Evolutionary conservation across 2,329 filamentous ascomycete species (phyloP), one percentile per base, ranked within the genome.

Genomic region (Claviceps citrina): DNA sequence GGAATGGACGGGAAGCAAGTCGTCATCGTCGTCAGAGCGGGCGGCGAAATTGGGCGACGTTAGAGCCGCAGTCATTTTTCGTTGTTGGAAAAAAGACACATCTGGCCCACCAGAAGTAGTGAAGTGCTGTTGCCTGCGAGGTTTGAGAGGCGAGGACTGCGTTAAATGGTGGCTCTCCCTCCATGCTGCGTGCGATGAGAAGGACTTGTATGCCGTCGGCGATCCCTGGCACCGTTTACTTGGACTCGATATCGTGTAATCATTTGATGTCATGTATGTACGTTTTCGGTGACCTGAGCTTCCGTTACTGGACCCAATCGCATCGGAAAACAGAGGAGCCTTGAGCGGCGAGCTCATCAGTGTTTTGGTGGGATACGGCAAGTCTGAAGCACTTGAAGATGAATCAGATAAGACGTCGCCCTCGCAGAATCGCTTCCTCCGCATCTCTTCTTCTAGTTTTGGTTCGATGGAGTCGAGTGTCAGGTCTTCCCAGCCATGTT

Each of bases 401-500:
- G 84, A 86, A 62, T 93, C 85, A 48, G 85, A 93, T 45, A 85
- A 69, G 47, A 81, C 74, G 53, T 93, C 85, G 54, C 78, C 80
- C 35, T 76, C 72, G 48, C 67, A 67, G 40, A 78, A 68, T 51
- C 81, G 73, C 62, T 80, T 82, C 50, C 78, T 73, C 63, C 81
- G 76, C 56, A 87, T 70, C 62, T 89, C 76, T 56, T 86, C 75
- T 56, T 89, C 81, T 46, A 89, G 67, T 57, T 80, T 82, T 38
- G 85, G 84, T 62, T 93, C 85, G 63, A 94, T 84, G 45, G 71
- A 78, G 57, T 86, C 84, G 54, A 93, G 75, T 46, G 81, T 84
- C 57, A 93, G 73, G 60, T 91, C 84, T 62, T 95, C 82, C 79
- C 86, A 93, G 58, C 87, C 87, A 65, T 93, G 82, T 63, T 93